Conservation (phyloP, 2,329 filamentous ascomycete genomes). For the Triangularia setosa region DNA sequence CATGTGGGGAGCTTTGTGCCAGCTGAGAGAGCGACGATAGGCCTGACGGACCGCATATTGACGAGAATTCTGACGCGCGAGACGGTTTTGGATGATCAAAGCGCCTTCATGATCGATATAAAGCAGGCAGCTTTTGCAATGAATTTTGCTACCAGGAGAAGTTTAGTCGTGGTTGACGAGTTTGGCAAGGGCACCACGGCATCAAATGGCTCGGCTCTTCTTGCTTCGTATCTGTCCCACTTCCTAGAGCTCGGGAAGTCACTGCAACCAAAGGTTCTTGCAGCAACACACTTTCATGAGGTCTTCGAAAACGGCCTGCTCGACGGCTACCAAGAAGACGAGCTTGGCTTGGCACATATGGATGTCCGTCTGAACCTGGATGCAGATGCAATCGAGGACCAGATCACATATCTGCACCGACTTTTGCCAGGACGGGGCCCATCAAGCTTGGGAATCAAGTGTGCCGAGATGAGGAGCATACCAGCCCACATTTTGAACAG, state of each 20-base stretch:
- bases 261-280: constrained; percentile 53
- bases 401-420: constrained; percentile 72
- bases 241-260: constrained; percentile 43
- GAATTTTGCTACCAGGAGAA: constrained; percentile 68
- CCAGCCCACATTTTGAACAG: constrained; percentile 66
- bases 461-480: constrained; percentile 83
- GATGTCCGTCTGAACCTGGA: constrained; percentile 58
- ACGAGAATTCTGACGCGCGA: constrained; percentile 77
- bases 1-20: constrained; percentile 93
- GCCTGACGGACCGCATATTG: constrained; percentile 87
- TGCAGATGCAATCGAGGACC: constrained; percentile 50
- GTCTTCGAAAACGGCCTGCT: constrained; percentile 66
- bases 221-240: constrained; percentile 55
- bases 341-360: constrained; percentile 66
- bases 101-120: constrained; percentile 71
- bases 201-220: constrained; percentile 55
- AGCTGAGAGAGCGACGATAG: constrained; percentile 69
- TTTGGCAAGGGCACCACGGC: constrained; percentile 67
- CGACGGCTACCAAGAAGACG: constrained; percentile 34
- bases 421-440: constrained; percentile 63
- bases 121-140: constrained; percentile 79
- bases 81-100: constrained; percentile 55
- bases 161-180: constrained; percentile 86
- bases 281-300: constrained; percentile 65
- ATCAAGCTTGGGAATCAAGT: constrained; percentile 81